Evolutionary conservation across 1,284 basidiomycete species (phyloP).

Genomic region (Ustilago lituana): DNA sequence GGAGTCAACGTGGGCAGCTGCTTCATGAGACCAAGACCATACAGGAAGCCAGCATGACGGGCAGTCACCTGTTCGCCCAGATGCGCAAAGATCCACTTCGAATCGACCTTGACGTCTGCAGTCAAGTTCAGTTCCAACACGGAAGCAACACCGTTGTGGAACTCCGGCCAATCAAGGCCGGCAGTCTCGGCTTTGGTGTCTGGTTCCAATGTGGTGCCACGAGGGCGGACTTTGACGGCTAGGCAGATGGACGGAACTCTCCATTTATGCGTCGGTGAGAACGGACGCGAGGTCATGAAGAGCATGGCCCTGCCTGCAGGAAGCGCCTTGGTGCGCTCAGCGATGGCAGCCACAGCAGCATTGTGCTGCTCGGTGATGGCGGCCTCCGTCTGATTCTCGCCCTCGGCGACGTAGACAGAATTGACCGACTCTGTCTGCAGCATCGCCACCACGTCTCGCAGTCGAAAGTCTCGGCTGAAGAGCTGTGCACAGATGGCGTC

Average conservation of each 20-base stretch:
- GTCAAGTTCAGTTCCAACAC: conserved; percentile 76
- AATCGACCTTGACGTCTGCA: conserved; percentile 73
- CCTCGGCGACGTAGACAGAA: conserved; percentile 41
- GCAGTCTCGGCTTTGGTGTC: conserved; percentile 42
- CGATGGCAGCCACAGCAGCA: conserved; percentile 31
- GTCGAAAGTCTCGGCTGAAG: conserved; percentile 57
- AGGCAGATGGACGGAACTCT: conserved; percentile 53
- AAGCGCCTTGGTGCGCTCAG: conserved; percentile 60
- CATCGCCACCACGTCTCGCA: conserved; percentile 62
- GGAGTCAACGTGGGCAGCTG: conserved; percentile 87
- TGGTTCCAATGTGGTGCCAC: conserved; percentile 38
- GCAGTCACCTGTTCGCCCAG: conserved; percentile 72
- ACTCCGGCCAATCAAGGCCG: conserved; percentile 85
- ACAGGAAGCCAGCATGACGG: conserved; percentile 95
- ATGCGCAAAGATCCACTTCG: conserved; percentile 65
- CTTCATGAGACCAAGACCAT: conserved; percentile 89
- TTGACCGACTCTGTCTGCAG: conserved; percentile 52
- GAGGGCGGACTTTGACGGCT: conserved; percentile 50
- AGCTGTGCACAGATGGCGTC: conserved; percentile 59
- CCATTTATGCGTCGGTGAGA: conserved; percentile 57
- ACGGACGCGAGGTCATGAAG: conserved; percentile 51
- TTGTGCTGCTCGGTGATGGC: conserved; percentile 43
- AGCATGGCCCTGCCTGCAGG: conserved; percentile 62
- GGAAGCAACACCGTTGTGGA: conserved; percentile 95
- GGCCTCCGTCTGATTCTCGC: conserved; percentile 47